Evolutionary conservation across 2,329 filamentous ascomycete species (phyloP).

Genomic region (Cryphonectria japonica): DNA sequence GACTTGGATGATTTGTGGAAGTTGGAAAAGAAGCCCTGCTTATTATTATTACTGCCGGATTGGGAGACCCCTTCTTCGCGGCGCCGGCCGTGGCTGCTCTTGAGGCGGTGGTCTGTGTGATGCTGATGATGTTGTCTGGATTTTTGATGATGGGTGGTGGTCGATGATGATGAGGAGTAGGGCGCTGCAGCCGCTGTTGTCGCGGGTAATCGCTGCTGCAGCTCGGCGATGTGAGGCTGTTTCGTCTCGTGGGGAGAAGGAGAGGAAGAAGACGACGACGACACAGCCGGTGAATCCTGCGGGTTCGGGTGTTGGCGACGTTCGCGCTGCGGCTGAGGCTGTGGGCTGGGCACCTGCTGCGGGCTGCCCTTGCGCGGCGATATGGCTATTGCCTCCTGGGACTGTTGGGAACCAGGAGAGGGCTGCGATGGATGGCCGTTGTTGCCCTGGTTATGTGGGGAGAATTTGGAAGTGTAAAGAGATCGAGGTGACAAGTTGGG

Average conservation of each 20-base stretch:
- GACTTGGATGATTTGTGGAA: constrained; percentile 53
- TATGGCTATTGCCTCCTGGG: constrained; percentile 4
- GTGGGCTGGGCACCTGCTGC: constrained; percentile 26
- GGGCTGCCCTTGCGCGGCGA: constrained; percentile 27
- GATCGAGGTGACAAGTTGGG: constrained; percentile 47
- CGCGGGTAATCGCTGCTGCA: constrained; percentile 38
- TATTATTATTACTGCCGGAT: constrained; percentile 48
- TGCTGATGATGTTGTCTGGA: constrained; percentile 34
- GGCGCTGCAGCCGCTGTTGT: constrained; percentile 36
- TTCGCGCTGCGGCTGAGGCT: constrained; percentile 8
- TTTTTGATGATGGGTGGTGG: constrained; percentile 21
- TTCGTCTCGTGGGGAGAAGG: constrained; percentile 18
- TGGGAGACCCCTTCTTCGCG: constrained; percentile 46
- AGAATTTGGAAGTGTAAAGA: constrained; percentile 52
- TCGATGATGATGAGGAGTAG: not conserved
- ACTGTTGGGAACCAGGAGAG: constrained; percentile 12
- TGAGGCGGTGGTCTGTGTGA: constrained; percentile 33
- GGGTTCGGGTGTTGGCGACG: constrained; percentile 4
- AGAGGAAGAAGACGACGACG: not conserved
- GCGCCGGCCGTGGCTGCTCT: constrained; percentile 38
- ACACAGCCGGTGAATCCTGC: constrained; percentile 14
- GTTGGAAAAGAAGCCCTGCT: constrained; percentile 55
- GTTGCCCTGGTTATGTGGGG: constrained; percentile 39
- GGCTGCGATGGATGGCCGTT: constrained; percentile 12
- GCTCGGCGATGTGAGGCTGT: constrained; percentile 39